phyloP scores from a whole-genome alignment of 768 basidiomycete species.

The Clitopilus hobsonii region DNA sequence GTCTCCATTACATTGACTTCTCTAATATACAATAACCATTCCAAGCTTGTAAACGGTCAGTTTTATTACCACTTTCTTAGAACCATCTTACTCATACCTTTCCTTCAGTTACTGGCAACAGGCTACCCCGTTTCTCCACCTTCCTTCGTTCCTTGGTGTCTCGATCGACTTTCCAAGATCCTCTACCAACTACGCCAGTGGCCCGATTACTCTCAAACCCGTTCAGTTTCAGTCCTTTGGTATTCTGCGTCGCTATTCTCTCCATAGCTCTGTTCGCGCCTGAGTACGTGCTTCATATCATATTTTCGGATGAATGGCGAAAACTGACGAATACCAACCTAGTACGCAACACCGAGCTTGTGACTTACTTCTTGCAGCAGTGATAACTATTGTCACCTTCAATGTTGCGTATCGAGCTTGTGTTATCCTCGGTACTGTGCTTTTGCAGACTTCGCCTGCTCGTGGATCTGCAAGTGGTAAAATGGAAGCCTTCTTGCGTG shows the following conservation, averaged over 20 bases:
- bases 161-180: conserved; percentile 23
- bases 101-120: conserved; percentile 50
- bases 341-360: conserved; percentile 57
- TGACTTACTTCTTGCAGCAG: conserved; percentile 82
- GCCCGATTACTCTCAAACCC: conserved; percentile 62
- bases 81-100: background rate
- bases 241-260: conserved; percentile 53
- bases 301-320: too few species aligned
- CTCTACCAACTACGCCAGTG: conserved; percentile 30
- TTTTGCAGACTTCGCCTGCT: conserved; percentile 85
- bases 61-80: conserved; percentile 9
- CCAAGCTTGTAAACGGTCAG: conserved; percentile 61
- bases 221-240: conserved; percentile 61
- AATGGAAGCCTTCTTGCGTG: conserved; percentile 79
- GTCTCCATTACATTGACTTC: conserved; percentile 55
- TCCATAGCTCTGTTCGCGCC: conserved; percentile 49
- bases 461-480: conserved; percentile 53
- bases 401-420: conserved; percentile 83
- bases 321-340: conserved; percentile 1
- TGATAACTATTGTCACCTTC: conserved; percentile 76
- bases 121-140: conserved; percentile 48
- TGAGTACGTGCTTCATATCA: conserved; percentile 39
- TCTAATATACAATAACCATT: conserved; percentile 56
- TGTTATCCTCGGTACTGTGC: conserved; percentile 75
- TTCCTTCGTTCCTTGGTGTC: conserved; percentile 43